These are phyloP conservation scores for Spathaspora boniae DNA, from an alignment of 805 yeast genomes.

Conservation along the genomic window DNA sequence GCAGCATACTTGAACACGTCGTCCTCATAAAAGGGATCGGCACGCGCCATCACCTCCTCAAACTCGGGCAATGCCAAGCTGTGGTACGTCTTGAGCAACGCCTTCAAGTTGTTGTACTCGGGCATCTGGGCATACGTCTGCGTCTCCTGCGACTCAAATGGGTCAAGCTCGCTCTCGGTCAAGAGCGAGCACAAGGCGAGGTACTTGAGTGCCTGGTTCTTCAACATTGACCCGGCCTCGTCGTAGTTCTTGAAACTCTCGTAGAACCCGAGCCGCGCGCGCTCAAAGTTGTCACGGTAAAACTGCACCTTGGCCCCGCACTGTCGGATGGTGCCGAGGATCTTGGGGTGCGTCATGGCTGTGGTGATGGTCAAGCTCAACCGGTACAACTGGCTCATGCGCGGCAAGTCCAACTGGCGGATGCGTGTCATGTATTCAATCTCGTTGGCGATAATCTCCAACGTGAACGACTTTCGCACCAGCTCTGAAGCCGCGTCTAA, in stretches of 20 bases:
- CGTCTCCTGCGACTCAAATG: slow-evolving; percentile 72
- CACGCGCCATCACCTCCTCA: slow-evolving; percentile 10
- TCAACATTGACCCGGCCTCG: slow-evolving; percentile 43
- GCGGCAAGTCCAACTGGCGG: slow-evolving; percentile 27
- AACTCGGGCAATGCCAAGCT: slow-evolving; percentile 23
- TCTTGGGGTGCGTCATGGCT: slow-evolving; percentile 73
- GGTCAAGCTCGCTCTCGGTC: slow-evolving; percentile 63
- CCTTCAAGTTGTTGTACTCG: slow-evolving; percentile 26
- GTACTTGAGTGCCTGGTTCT: slow-evolving; percentile 57
- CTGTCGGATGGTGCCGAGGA: slow-evolving; percentile 71
- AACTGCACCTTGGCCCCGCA: slow-evolving; percentile 71
- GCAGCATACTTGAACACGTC: slow-evolving; percentile 27
- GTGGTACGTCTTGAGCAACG: slow-evolving; percentile 29
- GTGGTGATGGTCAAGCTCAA: slow-evolving; percentile 43
- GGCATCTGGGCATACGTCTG: slow-evolving; percentile 41
- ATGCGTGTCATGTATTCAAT: slow-evolving; percentile 49
- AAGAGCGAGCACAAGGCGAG: slow-evolving; percentile 60
- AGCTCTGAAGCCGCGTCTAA: slow-evolving; percentile 41
- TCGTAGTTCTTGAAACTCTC: slow-evolving; percentile 43
- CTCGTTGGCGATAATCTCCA: slow-evolving; percentile 67
- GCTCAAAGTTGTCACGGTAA: slow-evolving; percentile 54
- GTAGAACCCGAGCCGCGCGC: slow-evolving; percentile 62
- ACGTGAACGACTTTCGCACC: slow-evolving; percentile 42
- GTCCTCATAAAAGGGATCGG: slow-evolving; percentile 27
- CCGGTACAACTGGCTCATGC: slow-evolving; percentile 47